Evolutionary conservation across 345 rosid genomes (phyloP), one percentile per base, ranked within the genome.

Genomic region (Pistacia integerrima): DNA sequence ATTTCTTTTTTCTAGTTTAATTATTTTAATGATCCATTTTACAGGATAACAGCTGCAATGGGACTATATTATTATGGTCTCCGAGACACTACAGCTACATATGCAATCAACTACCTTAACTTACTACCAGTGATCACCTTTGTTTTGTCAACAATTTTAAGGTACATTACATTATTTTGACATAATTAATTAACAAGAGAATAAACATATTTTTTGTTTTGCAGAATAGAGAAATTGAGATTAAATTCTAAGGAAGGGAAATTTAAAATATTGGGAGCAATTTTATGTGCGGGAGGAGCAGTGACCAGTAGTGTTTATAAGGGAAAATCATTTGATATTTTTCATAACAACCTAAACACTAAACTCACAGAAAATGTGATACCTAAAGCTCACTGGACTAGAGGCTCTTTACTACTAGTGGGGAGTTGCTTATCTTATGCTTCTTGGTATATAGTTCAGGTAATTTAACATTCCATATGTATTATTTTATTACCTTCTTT

Each of bases 61-160:
- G 82, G 84, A 41, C 73, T 88, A 4, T 88, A 77, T 51, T 88
- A 83, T 28, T 85, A 86, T 38, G 88, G 90, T 35, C 82, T 88
- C 18, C 69, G 74, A 65, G 84, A 82, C 64, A 88, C 92, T 3
- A 76, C 87, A 11, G 88, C 90, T 44, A 82, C 88, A 0, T 85
- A 84, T 75, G 83, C 88, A 25, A 70, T 70, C 75, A 83, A 80
- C 77, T 82, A 85, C 73, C 79, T 88, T 64, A 85, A 76, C 77
- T 64, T 85, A 18, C 71, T 84, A 64, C 87, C 92, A 2, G 73
- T 88, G 2, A 52, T 83, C 75, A 88, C 90, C 1, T 88, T 88
- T 28, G 69, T 80, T 51, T 58, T 86, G 58, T 78, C 87, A 33
- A 62, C 75, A 35, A 18, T 86, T 60, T 16, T 69, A 5, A 20